Percentiles rank a stretch among this genome's conserved stretches.
These are phyloP conservation scores for Lasiodiplodia theobromae DNA, from an alignment of 2,329 filamentous ascomycete genomes.

Conservation along the genomic window DNA sequence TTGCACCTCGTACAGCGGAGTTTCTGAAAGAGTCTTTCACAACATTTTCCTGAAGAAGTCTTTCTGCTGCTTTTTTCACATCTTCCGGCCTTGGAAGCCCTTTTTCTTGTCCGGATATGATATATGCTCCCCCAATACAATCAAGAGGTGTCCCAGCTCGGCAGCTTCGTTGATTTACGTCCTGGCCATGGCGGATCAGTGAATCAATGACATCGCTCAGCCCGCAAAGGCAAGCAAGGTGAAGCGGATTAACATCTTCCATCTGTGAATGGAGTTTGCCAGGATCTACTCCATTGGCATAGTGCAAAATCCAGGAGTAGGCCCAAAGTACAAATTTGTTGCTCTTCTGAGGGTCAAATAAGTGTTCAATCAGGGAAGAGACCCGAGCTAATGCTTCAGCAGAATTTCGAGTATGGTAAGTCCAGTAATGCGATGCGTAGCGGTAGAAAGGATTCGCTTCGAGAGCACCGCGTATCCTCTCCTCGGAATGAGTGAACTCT, in stretches of 20 bases:
- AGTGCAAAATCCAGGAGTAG: neutral
- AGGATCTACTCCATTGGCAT: neutral
- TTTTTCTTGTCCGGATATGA: neutral
- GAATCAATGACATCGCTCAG: neutral
- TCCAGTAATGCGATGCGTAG: neutral
- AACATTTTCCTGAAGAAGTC: neutral
- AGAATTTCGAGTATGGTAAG: neutral
- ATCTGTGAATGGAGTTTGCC: neutral
- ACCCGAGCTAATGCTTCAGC: neutral
- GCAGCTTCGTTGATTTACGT: neutral
- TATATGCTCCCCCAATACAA: neutral
- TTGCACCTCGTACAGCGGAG: neutral
- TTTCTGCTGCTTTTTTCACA: neutral
- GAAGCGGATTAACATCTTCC: neutral
- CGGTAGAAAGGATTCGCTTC: neutral
- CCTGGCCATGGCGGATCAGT: neutral
- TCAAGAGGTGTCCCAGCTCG: neutral
- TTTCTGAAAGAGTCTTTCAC: neutral
- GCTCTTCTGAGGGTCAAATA: neutral
- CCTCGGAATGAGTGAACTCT: neutral
- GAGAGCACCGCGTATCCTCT: neutral
- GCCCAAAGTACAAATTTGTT: slow-evolving; percentile 12
- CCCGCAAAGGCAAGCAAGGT: slow-evolving; percentile 13
- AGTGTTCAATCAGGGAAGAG: neutral
- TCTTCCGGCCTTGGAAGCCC: neutral